Percentiles rank a stretch among this genome's conserved stretches.
These are phyloP conservation scores for Fraxinus baroniana DNA, from an alignment of 305 asterid species.

Conservation along the genomic window DNA sequence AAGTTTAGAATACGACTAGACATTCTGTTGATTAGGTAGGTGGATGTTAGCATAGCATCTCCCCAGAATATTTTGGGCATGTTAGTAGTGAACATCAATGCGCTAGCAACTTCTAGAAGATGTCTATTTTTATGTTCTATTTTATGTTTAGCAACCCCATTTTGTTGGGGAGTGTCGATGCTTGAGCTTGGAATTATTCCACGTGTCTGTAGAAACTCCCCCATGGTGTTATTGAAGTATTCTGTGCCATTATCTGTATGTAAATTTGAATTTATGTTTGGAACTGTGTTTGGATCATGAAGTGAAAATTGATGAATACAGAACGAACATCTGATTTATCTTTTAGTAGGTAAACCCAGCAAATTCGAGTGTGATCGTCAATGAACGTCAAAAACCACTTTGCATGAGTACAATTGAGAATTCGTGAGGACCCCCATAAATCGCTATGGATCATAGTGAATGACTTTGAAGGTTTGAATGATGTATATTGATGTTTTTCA, in stretches of 20 bases:
- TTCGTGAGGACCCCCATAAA: neutral
- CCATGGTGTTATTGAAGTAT: neutral
- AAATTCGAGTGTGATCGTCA: neutral
- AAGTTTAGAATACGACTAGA: neutral
- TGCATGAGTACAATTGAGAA: neutral
- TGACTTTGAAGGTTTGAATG: no score
- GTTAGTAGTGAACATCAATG: neutral
- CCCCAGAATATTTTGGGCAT: neutral
- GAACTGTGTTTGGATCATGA: neutral
- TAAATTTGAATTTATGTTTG: neutral
- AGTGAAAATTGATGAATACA: neutral
- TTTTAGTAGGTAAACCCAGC: neutral
- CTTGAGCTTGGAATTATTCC: neutral
- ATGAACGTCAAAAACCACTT: neutral
- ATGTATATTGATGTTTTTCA: neutral
- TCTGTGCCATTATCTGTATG: no score
- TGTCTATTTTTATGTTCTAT: no score
- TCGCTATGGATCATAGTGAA: neutral
- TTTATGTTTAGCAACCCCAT: no score
- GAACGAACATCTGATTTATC: neutral
- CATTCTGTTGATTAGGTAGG: neutral
- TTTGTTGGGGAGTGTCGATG: neutral
- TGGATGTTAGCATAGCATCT: neutral
- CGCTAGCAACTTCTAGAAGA: neutral
- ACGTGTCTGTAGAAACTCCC: neutral